Base-by-base conservation (phyloP, 2,329 filamentous ascomycete species). In the Alternaria brassicicola region DNA sequence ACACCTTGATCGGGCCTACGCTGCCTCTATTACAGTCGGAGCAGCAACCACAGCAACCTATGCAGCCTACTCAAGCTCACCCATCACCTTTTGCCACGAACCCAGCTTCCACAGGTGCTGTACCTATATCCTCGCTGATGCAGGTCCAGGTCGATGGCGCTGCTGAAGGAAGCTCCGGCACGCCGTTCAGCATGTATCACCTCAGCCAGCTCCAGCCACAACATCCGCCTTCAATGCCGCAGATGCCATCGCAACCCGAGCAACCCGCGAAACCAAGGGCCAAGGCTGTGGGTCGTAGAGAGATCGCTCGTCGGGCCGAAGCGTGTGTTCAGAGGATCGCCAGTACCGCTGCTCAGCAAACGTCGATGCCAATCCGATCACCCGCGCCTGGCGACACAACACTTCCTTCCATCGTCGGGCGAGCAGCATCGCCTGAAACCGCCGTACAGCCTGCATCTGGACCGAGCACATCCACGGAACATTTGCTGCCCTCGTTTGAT, bases 1-100 rank as follows among this genome's bases (percentile, higher is more conserved):
- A 92, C 72, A 83, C 84, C 17, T 85, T 89, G 28, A 80, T 93
- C 47, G 87, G 87, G 2, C 85, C 85, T 39, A 82, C 81, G 3
- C 78, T 92, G n/a, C 78, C 83, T 43, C 72, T 71, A 7, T 57
- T 75, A 79, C 84, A 21, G 80, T 64, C 84, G 77, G 66, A 84
- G 59, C 67, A 74, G 52, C 64, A 63, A 42, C 71, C 63, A 35
- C 69, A 63, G 30, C 70, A 63, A 36, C 50, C 66, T 53, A 59
- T 54, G 15, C 59, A 62, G 36, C 57, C 57, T n/a, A 30, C 50
- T 3, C 57, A 51, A 21, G 42, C 61, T 47, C 47, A 52, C 15
- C 21, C 61, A 36, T 35, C 52, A n/a, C 56, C 57, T 15, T 48
- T 52, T 52, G 55, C 41, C 7, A 13, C 19, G 15, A 8, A 53